Evolutionary conservation across 768 basidiomycete genomes (phyloP).

Genomic region (Tricholoma saponaceum): DNA sequence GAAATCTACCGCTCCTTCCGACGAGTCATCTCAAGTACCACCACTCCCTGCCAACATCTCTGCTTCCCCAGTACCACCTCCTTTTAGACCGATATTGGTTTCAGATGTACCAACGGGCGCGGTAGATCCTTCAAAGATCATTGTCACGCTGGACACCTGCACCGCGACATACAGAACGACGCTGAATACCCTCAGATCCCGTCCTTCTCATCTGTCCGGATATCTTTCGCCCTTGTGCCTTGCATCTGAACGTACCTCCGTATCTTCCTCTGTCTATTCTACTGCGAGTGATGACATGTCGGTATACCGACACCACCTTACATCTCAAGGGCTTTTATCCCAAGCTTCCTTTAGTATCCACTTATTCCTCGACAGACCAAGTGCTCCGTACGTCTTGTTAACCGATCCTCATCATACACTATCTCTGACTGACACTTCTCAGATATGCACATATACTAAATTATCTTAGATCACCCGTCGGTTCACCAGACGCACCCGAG

Average conservation of each 20-base stretch:
- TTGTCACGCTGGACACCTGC: conserved; percentile 73
- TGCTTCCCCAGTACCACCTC: conserved; percentile 40
- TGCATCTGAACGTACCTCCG: conserved; percentile 31
- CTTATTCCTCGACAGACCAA: conserved; percentile 77
- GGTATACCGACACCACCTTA: conserved; percentile 59
- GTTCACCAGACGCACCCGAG: conserved; percentile 42
- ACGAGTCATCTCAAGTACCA: conserved; percentile 44
- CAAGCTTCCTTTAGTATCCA: conserved; percentile 50
- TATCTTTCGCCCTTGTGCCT: conserved; percentile 47
- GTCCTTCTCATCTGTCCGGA: conserved; percentile 61
- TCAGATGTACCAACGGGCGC: conserved; percentile 46
- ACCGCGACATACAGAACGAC: conserved; percentile 65
- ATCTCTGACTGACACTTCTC: conserved; percentile 3
- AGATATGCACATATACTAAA: conserved; percentile 71
- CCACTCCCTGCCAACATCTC: conserved; percentile 44
- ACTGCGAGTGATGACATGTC: conserved; percentile 48
- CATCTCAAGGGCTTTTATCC: conserved; percentile 51
- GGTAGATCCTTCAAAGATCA: conserved; percentile 55
- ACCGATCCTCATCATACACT: background rate
- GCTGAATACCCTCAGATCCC: conserved; percentile 60
- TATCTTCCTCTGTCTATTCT: conserved; percentile 55
- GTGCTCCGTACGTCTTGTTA: conserved; percentile 61
- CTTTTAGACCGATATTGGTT: conserved; percentile 66
- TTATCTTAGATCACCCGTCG: conserved; percentile 61
- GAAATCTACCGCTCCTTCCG: conserved; percentile 28